Percentiles rank a stretch among this genome's conserved stretches.
phyloP scores from a whole-genome alignment of 148 eudicot genomes.

The Arbutus unedo region DNA sequence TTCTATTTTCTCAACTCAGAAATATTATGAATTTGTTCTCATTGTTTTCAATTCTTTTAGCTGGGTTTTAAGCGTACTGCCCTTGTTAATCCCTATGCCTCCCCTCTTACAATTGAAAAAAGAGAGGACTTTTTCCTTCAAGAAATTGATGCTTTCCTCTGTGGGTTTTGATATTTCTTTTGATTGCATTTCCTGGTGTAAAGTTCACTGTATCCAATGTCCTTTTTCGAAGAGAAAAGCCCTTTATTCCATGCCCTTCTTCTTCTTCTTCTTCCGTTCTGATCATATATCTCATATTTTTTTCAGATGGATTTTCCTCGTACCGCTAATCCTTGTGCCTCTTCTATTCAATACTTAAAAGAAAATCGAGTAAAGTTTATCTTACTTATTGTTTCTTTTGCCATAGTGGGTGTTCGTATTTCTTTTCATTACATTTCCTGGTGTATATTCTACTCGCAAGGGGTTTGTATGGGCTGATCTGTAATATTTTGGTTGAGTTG shows the following conservation, averaged over 20 bases:
- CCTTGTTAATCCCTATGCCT: not conserved
- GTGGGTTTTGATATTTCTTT: not conserved
- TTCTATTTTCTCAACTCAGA: not conserved
- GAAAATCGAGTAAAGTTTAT: not conserved
- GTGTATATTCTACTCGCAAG: too few species aligned
- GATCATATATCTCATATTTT: not conserved
- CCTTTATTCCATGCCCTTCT: not conserved
- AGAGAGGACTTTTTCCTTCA: too few species aligned
- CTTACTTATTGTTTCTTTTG: not conserved
- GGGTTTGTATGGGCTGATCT: constrained; percentile 7
- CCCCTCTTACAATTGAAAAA: not conserved
- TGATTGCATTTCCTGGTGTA: not conserved
- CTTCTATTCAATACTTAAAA: not conserved
- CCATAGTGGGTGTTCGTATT: not conserved
- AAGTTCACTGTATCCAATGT: not conserved
- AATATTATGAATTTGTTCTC: not conserved
- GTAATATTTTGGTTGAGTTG: not conserved
- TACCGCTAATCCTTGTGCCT: not conserved
- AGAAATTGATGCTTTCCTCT: too few species aligned
- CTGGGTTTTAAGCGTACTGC: constrained; percentile 5
- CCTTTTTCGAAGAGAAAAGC: not conserved
- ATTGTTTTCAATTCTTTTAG: too few species aligned
- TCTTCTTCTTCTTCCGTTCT: not conserved
- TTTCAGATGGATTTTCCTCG: not conserved
- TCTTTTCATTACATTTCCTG: too few species aligned